Base-by-base conservation (phyloP, 208 protist genomes). In the Trypanosoma vivax region DNA sequence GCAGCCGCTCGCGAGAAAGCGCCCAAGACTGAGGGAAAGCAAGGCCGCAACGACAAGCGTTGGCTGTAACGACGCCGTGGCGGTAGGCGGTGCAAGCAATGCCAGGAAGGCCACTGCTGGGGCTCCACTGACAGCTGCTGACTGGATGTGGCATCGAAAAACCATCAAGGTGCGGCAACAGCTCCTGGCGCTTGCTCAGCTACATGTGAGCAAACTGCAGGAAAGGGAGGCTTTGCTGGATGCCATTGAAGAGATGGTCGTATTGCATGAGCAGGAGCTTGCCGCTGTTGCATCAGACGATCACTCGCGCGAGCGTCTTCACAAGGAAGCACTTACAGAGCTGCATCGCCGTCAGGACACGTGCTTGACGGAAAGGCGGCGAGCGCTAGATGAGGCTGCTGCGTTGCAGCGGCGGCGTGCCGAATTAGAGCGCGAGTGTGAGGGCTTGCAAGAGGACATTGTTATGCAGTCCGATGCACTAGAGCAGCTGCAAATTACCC, bases 361-460 rank as follows among this genome's bases (percentile, higher is more conserved):
- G 5, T 78, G 69, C 33, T 37, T 59, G 16, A 53, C 51, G 5
- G 47, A 63, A 34, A 76, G 67, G 53, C 65, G 73, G 49, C 58
- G 51, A 3, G 63, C 70, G 5, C 49, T 78, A 24, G 70, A 73
- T 9, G 50, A 63, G 35, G 56, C 69, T 3, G 55, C 50, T 28
- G 27, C 6, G 6, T 65, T 87, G 3, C 24, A 54, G 16, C 39
- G 58, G 10, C 52, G 40, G 0, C 64, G 68, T 18, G 19, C 29
- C 0, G 28, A 65, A 31, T 28, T 88, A 11, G 46, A 58, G 10
- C 41, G 45, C 28, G 49, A 46, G 23, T 53, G 70, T 16, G 73
- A 85, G n/a, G 28, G 19, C 7, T 45, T 73, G 21, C 65, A 79
- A 60, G 78, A 85, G 62, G 59, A 72, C 25, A 77, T 84, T 48